Percentiles rank a stretch among this genome's conserved stretches.
phyloP scores from a whole-genome alignment of 768 basidiomycete species.

The Psilocybe subaeruginosa region DNA sequence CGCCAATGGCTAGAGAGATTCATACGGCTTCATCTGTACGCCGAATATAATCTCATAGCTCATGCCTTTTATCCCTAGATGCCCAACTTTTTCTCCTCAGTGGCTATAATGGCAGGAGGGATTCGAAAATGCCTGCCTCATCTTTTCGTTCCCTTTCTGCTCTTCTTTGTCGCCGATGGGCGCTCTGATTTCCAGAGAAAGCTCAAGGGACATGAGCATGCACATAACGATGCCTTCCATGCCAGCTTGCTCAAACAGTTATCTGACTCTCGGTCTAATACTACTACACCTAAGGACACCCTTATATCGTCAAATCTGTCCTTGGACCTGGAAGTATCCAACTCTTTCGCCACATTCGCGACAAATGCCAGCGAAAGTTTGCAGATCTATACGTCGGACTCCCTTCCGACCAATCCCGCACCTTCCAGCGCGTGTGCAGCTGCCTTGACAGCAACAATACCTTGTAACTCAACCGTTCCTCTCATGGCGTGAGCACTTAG shows the following conservation, averaged over 20 bases:
- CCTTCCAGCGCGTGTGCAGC: conserved; percentile 12
- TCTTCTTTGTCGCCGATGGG: not conserved
- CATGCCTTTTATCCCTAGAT: too few relatives aligned
- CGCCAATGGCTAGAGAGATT: not conserved
- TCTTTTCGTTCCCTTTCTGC: not conserved
- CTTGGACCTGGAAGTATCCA: conserved; percentile 1
- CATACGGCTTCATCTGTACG: not conserved
- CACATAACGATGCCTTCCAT: conserved; percentile 6
- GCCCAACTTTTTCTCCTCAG: not conserved
- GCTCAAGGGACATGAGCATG: conserved; percentile 5
- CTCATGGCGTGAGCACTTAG: conserved; percentile 13
- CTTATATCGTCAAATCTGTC: not conserved
- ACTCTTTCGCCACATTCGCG: conserved; percentile 11
- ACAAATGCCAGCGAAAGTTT: conserved; percentile 9
- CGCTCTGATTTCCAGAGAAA: conserved; percentile 5
- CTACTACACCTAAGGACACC: not conserved
- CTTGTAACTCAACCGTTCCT: conserved; percentile 15
- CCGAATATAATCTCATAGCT: not conserved
- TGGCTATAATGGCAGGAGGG: not conserved
- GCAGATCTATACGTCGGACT: conserved; percentile 12
- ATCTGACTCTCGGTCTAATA: conserved; percentile 4
- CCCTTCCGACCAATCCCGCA: conserved; percentile 12
- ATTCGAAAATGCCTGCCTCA: not conserved
- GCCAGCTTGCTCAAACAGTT: conserved; percentile 6
- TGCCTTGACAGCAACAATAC: conserved; percentile 11